Evolutionary conservation across 2,329 filamentous ascomycete species (phyloP).

Genomic region (Paraphaeosphaeria sporulosa): DNA sequence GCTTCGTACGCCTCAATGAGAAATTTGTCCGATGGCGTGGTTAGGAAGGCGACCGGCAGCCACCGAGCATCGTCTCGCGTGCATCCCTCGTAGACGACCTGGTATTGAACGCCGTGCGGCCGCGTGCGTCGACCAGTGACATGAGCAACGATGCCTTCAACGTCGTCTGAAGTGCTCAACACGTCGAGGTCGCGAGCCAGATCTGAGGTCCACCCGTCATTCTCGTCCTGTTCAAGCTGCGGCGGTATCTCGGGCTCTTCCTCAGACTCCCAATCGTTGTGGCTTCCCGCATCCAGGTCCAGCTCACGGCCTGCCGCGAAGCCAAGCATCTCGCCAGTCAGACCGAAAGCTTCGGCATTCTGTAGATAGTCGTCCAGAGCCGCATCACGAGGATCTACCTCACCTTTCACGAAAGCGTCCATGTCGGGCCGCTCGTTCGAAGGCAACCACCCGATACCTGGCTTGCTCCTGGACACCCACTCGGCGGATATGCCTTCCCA

Average conservation of each 20-base stretch:
- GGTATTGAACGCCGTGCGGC: constrained; percentile 57
- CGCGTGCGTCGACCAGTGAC: constrained; percentile 57
- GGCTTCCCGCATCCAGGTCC: constrained; percentile 40
- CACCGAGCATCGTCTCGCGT: constrained; percentile 59
- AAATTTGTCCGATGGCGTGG: constrained; percentile 28
- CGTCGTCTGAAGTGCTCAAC: constrained; percentile 59
- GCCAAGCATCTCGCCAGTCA: constrained; percentile 36
- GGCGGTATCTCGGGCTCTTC: constrained; percentile 21
- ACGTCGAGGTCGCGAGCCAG: constrained; percentile 58
- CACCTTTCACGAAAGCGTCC: constrained; percentile 28
- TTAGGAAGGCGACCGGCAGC: constrained; percentile 49
- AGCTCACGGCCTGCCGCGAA: constrained; percentile 45
- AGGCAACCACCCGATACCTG: constrained; percentile 46
- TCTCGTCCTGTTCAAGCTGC: constrained; percentile 18
- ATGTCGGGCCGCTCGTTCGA: constrained; percentile 28
- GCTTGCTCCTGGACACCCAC: constrained; percentile 47
- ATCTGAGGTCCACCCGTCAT: constrained; percentile 53
- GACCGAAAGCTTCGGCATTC: constrained; percentile 64
- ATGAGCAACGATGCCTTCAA: constrained; percentile 50
- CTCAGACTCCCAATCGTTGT: constrained; percentile 41
- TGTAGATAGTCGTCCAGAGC: constrained; percentile 74
- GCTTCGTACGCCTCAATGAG: constrained; percentile 40
- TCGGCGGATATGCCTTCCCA: constrained; percentile 41
- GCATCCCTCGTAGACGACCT: constrained; percentile 58
- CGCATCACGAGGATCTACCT: constrained; percentile 31